Percentiles rank a stretch among this genome's conserved stretches.
phyloP scores from a whole-genome alignment of 2,329 filamentous ascomycete genomes.

The Aspergillus proliferans region DNA sequence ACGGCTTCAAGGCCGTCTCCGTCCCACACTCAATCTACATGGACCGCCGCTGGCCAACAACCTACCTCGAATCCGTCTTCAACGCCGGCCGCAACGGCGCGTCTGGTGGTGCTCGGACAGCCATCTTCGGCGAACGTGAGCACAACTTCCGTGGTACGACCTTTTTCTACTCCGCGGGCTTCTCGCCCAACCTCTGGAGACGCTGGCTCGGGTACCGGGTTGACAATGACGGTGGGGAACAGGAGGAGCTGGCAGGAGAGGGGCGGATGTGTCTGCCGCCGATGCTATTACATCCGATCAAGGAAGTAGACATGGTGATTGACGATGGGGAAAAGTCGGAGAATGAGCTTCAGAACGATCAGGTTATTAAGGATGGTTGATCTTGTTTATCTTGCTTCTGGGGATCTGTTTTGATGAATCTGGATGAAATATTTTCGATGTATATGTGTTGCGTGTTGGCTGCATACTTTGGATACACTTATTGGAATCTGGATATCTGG shows the following conservation, averaged over 20 bases:
- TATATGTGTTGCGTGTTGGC: neutral
- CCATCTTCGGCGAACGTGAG: slow-evolving; percentile 75
- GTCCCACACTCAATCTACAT: slow-evolving; percentile 84
- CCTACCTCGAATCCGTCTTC: slow-evolving; percentile 70
- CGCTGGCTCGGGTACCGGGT: slow-evolving; percentile 80
- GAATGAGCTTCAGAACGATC: slow-evolving; percentile 1
- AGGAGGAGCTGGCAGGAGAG: slow-evolving; percentile 66
- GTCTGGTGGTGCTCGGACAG: slow-evolving; percentile 64
- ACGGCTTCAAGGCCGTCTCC: slow-evolving; percentile 87
- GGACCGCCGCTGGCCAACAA: slow-evolving; percentile 77
- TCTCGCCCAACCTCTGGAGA: slow-evolving; percentile 73
- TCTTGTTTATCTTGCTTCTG: neutral
- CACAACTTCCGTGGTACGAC: slow-evolving; percentile 81
- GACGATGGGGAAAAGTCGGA: slow-evolving; percentile 24
- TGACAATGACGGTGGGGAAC: slow-evolving; percentile 70
- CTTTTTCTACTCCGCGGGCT: slow-evolving; percentile 88
- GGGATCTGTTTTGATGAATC: neutral
- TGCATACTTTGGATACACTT: neutral
- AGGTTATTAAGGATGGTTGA: neutral
- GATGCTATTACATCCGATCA: slow-evolving; percentile 85
- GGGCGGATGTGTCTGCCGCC: slow-evolving; percentile 86
- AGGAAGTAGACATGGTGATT: slow-evolving; percentile 58
- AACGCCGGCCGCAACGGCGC: slow-evolving; percentile 73
- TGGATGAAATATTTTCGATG: neutral
- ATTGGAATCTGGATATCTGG: neutral